Percentiles rank a stretch among this genome's conserved stretches.
phyloP scores from a whole-genome alignment of 306 rosid genomes.

The Begonia peltatifolia region DNA sequence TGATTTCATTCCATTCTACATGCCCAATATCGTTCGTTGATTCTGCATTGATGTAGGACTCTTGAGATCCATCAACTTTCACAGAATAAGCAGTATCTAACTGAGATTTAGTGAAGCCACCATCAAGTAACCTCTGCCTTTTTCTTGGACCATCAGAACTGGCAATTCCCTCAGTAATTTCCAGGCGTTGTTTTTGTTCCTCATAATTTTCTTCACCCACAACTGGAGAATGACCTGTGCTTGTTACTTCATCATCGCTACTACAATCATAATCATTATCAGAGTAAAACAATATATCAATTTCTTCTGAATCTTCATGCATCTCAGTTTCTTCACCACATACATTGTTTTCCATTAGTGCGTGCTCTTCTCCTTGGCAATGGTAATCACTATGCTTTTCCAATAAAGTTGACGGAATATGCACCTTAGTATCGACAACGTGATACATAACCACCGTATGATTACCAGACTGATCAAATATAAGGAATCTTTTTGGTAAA shows the following conservation, averaged over 20 bases:
- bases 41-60: constrained; percentile 36
- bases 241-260: constrained; percentile 64
- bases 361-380: constrained; percentile 12
- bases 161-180: constrained; percentile 27
- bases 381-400: constrained; percentile 13
- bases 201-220: constrained; percentile 13
- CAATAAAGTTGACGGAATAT: constrained; percentile 16
- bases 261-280: constrained; percentile 28
- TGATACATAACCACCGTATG: constrained; percentile 45
- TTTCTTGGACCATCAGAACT: constrained; percentile 39
- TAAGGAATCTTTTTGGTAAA: constrained; percentile 44
- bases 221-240: constrained; percentile 58
- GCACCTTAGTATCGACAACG: constrained; percentile 25
- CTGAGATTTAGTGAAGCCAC: constrained; percentile 23
- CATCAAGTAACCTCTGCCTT: constrained; percentile 43
- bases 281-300: constrained; percentile 69
- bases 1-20: constrained; percentile 13
- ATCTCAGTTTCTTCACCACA: constrained; percentile 44
- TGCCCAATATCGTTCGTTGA: constrained; percentile 25
- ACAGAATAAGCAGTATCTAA: constrained; percentile 21
- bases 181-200: constrained; percentile 23
- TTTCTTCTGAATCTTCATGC: constrained; percentile 84
- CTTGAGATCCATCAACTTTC: constrained; percentile 19
- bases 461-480: constrained; percentile 54
- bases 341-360: constrained; percentile 23